These are phyloP conservation scores for Xylogone sp. DNA, from an alignment of 2,329 filamentous ascomycete species.

Conservation along the genomic window DNA sequence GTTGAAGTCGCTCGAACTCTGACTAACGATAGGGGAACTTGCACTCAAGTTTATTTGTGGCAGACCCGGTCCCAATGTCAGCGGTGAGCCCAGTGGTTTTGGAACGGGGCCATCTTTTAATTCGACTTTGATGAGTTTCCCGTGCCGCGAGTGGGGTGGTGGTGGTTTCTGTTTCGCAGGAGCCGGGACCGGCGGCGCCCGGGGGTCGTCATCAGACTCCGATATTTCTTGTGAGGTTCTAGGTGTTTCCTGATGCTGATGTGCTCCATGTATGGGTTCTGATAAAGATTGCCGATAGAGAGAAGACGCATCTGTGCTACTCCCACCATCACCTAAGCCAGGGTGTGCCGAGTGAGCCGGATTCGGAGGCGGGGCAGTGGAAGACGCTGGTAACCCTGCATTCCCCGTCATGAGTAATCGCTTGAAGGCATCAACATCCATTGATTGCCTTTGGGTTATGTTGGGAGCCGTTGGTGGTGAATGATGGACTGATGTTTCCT, in stretches of 20 bases:
- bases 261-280: constrained; percentile 41
- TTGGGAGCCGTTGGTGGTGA: constrained; percentile 12
- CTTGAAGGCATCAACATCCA: constrained; percentile 78
- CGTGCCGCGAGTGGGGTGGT: constrained; percentile 73
- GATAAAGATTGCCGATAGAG: constrained; percentile 56
- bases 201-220: constrained; percentile 48
- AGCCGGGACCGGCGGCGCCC: constrained; percentile 28
- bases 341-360: constrained; percentile 24
- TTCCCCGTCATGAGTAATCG: constrained; percentile 72
- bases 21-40: constrained; percentile 15
- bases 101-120: constrained; percentile 34
- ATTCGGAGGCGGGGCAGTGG: constrained; percentile 25
- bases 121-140: constrained; percentile 63
- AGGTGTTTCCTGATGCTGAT: constrained; percentile 41
- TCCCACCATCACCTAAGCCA: constrained; percentile 37
- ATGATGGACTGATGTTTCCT: constrained; percentile 12
- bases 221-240: constrained; percentile 56
- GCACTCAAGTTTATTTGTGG: constrained; percentile 16
- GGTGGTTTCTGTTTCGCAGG: constrained; percentile 64
- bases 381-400: constrained; percentile 32
- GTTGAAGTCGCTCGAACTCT: constrained; percentile 47
- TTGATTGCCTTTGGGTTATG: constrained; percentile 35
- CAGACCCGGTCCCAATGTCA: constrained; percentile 17
- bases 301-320: constrained; percentile 55
- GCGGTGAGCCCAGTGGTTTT: constrained; percentile 27